phyloP scores from a whole-genome alignment of 2,329 filamentous ascomycete genomes.

The Beauveria brongniartii region DNA sequence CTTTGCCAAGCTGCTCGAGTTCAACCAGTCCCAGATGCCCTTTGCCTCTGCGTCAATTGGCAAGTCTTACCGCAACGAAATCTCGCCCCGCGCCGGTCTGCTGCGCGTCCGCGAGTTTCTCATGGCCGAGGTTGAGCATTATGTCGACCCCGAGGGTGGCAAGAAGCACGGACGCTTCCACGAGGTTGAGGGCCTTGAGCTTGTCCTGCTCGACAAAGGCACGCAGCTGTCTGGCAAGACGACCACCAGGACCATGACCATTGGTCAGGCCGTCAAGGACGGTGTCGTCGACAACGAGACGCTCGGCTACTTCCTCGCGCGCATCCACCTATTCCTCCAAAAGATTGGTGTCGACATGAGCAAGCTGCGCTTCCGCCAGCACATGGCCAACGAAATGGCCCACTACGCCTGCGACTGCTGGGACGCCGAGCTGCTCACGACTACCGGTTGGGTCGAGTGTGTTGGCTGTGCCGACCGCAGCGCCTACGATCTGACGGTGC shows the following conservation, averaged over 20 bases:
- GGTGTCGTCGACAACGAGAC: constrained; percentile 94
- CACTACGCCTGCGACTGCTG: constrained; percentile 97
- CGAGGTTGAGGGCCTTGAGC: constrained; percentile 75
- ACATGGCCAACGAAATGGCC: constrained; percentile 73
- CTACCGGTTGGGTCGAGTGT: constrained; percentile 96
- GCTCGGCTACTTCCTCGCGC: constrained; percentile 90
- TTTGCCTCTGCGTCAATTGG: constrained; percentile 96
- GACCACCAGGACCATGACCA: constrained; percentile 59
- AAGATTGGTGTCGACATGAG: constrained; percentile 79
- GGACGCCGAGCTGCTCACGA: constrained; percentile 89
- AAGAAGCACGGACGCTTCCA: constrained; percentile 90
- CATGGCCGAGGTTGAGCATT: constrained; percentile 99
- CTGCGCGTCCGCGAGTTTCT: constrained; percentile 93
- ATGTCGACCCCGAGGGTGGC: constrained; percentile 85
- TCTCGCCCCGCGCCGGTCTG: constrained; percentile 85
- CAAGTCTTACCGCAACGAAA: constrained; percentile 97
- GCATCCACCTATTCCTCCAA: constrained; percentile 83
- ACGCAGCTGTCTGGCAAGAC: constrained; percentile 86
- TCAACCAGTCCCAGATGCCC: constrained; percentile 91
- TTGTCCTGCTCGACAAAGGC: constrained; percentile 75
- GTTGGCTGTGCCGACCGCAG: constrained; percentile 94
- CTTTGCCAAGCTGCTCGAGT: constrained; percentile 92
- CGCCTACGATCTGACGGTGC: constrained; percentile 88
- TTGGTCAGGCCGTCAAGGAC: constrained; percentile 77
- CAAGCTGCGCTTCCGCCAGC: constrained; percentile 94